Percentiles rank a stretch among this genome's conserved stretches.
Evolutionary conservation across 2,329 filamentous ascomycete genomes (phyloP).

Genomic region (Aschersonia sp.): DNA sequence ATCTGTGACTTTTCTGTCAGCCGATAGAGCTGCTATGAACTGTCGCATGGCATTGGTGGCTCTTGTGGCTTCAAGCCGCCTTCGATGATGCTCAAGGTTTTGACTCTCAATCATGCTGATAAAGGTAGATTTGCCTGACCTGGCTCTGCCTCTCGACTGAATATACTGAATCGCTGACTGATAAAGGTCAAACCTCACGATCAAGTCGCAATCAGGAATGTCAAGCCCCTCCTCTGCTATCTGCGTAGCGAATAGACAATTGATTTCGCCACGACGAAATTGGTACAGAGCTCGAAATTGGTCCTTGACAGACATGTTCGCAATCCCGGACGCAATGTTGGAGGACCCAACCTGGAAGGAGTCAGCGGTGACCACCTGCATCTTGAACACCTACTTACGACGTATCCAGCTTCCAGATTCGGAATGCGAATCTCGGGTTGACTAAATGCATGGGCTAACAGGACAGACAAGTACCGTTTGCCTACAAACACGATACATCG

Average conservation of each 20-base stretch:
- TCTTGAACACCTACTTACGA: conserved; percentile 31
- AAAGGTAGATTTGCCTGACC: conserved; percentile 64
- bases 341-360: conserved; percentile 15
- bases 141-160: conserved; percentile 78
- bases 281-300: conserved; percentile 61
- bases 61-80: conserved; percentile 42
- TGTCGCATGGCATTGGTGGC: conserved; percentile 51
- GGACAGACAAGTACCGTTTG: conserved; percentile 58
- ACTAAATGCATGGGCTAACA: conserved; percentile 55
- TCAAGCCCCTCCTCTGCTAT: conserved; percentile 56
- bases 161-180: conserved; percentile 87
- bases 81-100: conserved; percentile 45
- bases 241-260: conserved; percentile 52
- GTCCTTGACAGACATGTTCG: conserved; percentile 52
- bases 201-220: conserved; percentile 51
- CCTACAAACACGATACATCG: conserved; percentile 79
- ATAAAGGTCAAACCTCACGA: conserved; percentile 74
- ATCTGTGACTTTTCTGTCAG: conserved; percentile 42
- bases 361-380: background rate
- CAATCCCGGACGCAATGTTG: conserved; percentile 27
- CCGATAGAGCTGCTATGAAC: conserved; percentile 63
- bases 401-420: conserved; percentile 42
- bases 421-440: conserved; percentile 37
- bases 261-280: conserved; percentile 42
- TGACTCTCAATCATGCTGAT: conserved; percentile 67